phyloP scores from a whole-genome alignment of 345 rosid genomes.

The Lagerstroemia speciosa region DNA sequence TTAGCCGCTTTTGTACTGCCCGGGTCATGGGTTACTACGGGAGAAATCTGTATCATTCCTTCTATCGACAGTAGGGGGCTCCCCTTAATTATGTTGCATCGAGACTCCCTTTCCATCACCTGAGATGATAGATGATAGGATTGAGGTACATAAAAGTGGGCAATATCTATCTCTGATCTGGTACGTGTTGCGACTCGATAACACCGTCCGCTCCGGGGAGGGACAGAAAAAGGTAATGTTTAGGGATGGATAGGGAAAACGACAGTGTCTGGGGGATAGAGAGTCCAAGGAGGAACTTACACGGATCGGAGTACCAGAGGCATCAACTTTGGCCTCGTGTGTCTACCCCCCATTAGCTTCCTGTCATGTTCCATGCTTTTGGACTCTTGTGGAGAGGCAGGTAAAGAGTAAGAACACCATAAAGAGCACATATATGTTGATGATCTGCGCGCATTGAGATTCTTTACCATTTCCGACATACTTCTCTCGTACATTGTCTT shows the following conservation, averaged over 20 bases:
- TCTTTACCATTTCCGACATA: neutral
- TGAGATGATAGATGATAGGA: neutral
- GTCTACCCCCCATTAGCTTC: slow-evolving; percentile 4
- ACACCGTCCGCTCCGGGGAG: neutral
- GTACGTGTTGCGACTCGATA: neutral
- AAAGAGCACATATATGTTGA: neutral
- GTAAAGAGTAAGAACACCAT: too few relatives aligned
- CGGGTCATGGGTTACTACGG: too few relatives aligned
- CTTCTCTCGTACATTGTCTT: neutral
- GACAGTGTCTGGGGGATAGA: neutral
- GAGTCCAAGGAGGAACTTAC: slow-evolving; percentile 21
- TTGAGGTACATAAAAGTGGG: neutral
- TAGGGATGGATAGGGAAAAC: neutral
- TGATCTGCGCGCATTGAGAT: neutral
- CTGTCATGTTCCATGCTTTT: slow-evolving; percentile 9
- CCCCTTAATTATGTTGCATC: neutral
- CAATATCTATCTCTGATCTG: neutral
- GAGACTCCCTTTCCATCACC: neutral
- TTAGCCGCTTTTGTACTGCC: too few relatives aligned
- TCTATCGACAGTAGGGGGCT: too few relatives aligned
- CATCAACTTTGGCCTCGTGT: slow-evolving; percentile 15
- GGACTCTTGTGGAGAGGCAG: neutral
- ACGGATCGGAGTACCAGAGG: slow-evolving; percentile 13
- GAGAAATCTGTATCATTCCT: too few relatives aligned
- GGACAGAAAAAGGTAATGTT: neutral